Evolutionary conservation across 495 filamentous ascomycete genomes (phyloP), one percentile per base, ranked within the genome.

Genomic region (Chaetomium fimeti): DNA sequence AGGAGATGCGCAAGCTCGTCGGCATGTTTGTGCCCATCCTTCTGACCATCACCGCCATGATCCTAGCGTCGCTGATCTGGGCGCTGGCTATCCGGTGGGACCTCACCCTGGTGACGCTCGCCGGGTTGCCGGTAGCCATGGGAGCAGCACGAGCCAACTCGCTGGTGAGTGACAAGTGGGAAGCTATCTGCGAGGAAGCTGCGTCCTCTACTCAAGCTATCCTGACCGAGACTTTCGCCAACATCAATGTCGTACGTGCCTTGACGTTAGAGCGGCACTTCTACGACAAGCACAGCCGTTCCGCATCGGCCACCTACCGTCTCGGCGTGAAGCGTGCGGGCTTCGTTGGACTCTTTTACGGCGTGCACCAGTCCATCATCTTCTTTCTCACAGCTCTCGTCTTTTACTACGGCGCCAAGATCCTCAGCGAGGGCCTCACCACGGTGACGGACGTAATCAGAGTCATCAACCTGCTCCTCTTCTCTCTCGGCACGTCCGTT

Each of bases 1-100:
- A 98, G 74, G 91, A 96, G 69, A 93, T 93, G 83, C 83, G 88
- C 5, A 91, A 91, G 63, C 72, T 98, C 0, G 77, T 96, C 2
- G 88, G 90, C 12, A 84, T 89, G 47, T 97, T 95, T 70, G 84
- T 86, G 7, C 89, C 86, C 4, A 85, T 87, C 48, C 71, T 88
- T 0, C 82, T 92, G 16, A 84, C 90, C 6, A 85, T 87, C 5
- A 69, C 79, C 6, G 59, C 83, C 12, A 91, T 94, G 81, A 83
- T 89, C 18, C 42, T 77, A 1, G 83, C 89, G 20, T 83, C 91
- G 0, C 63, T 95, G 8, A 67, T 83, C 6, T 97, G 91, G 92
- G 88, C 90, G 53, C 68, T 96, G 55, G 67, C 82, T 0, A 81
- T 88, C 45, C 88, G 85, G 63, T 97, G 92, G 92, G 88, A 89